Conservation (phyloP, 1,284 basidiomycete species). For the Chondrostereum purpureum region DNA sequence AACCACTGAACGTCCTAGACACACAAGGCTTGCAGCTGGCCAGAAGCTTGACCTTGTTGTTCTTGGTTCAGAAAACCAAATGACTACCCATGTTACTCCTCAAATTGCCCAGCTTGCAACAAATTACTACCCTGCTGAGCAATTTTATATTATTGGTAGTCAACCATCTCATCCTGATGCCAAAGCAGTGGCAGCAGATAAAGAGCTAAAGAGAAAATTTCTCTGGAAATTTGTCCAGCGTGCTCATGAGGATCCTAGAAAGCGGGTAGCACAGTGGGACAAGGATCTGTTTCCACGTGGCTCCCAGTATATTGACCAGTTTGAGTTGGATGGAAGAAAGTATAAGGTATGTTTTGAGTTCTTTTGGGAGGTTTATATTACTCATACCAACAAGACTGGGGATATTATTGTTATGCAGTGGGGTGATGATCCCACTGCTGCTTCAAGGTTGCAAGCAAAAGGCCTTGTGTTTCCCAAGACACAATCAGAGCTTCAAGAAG, state of each 20-base stretch:
- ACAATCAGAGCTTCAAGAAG: constrained; percentile 23
- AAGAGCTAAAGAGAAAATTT: too few relatives aligned
- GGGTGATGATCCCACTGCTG: neutral
- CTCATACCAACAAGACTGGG: neutral
- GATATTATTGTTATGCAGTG: neutral
- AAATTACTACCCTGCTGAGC: constrained; percentile 46
- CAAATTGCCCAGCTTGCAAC: constrained; percentile 43
- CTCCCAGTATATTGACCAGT: neutral
- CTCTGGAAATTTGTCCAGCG: neutral
- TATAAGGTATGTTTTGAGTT: neutral
- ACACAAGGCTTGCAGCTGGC: neutral
- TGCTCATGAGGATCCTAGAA: neutral
- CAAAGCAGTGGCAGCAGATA: constrained; percentile 11
- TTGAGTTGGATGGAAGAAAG: neutral
- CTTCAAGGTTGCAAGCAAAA: neutral
- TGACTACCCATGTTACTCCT: constrained; percentile 53
- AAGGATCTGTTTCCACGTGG: neutral
- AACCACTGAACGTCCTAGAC: constrained; percentile 1
- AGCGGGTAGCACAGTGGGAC: neutral
- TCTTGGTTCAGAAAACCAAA: constrained; percentile 46
- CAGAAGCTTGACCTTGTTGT: constrained; percentile 46
- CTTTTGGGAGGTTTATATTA: neutral
- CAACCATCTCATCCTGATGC: constrained; percentile 19
- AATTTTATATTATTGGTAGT: constrained; percentile 45
- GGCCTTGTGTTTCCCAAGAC: constrained; percentile 16